Conservation (phyloP, 768 basidiomycete species). For the Leccinum sublutescens region DNA sequence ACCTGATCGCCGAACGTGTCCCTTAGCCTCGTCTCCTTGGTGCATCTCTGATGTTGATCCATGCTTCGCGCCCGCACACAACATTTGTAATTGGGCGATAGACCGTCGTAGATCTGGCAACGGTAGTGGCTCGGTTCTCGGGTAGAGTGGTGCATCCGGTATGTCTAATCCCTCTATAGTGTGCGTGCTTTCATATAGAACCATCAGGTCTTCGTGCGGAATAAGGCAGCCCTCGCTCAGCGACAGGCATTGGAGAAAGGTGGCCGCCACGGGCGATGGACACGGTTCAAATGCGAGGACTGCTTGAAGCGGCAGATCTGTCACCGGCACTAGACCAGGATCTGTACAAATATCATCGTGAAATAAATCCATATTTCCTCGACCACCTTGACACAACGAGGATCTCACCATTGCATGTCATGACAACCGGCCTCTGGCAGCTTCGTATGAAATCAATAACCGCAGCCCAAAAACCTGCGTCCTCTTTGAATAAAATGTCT, state of each 20-base stretch:
- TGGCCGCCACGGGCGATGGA: slow-evolving; percentile 49
- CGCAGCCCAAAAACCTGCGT: slow-evolving; percentile 81
- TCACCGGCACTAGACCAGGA: slow-evolving; percentile 63
- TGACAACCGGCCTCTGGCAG: slow-evolving; percentile 83
- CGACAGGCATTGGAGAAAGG: slow-evolving; percentile 69
- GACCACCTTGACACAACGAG: slow-evolving; percentile 10
- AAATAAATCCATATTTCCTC: slow-evolving; percentile 8
- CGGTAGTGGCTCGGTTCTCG: slow-evolving; percentile 30
- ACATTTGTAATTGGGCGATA: slow-evolving; percentile 62
- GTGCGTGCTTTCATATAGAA: slow-evolving; percentile 43
- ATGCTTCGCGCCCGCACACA: slow-evolving; percentile 37
- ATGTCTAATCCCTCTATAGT: slow-evolving; percentile 24
- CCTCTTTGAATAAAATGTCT: slow-evolving; percentile 88
- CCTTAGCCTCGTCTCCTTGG: slow-evolving; percentile 30
- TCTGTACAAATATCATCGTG: slow-evolving; percentile 44
- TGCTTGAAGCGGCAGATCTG: slow-evolving; percentile 74
- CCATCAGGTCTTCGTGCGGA: slow-evolving; percentile 40
- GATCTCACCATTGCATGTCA: slow-evolving; percentile 87
- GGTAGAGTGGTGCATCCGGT: slow-evolving; percentile 36
- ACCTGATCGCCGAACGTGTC: slow-evolving; percentile 30
- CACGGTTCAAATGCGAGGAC: slow-evolving; percentile 66
- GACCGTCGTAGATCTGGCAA: slow-evolving; percentile 61
- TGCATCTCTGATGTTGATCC: slow-evolving; percentile 30
- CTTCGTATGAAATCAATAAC: slow-evolving; percentile 78
- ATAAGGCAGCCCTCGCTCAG: slow-evolving; percentile 52